These are phyloP conservation scores for Filobasidium wieringae DNA, from an alignment of 768 basidiomycete genomes.

Conservation along the genomic window DNA sequence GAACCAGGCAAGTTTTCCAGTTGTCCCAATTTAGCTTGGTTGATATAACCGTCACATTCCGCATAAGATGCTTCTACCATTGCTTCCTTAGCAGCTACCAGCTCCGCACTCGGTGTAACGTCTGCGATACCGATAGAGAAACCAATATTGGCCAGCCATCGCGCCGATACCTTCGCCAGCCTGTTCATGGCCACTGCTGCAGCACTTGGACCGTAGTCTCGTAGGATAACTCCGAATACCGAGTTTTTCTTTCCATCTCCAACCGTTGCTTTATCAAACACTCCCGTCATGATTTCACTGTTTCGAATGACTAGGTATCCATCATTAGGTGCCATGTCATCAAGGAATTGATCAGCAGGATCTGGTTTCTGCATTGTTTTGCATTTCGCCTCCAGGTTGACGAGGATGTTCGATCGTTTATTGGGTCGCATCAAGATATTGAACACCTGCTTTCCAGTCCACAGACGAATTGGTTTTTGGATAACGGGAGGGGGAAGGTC, in stretches of 20 bases:
- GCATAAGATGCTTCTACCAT: conserved; percentile 82
- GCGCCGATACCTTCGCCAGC: conserved; percentile 84
- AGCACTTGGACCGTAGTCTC: conserved; percentile 91
- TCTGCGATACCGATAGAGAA: conserved; percentile 98
- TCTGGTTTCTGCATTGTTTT: conserved; percentile 49
- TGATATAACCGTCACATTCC: conserved; percentile 73
- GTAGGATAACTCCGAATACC: conserved; percentile 91
- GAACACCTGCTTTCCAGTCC: conserved; percentile 99
- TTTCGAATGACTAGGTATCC: conserved; percentile 96
- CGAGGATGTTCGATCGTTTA: conserved; percentile 62
- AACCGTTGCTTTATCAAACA: conserved; percentile 96
- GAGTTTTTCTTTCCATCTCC: conserved; percentile 99
- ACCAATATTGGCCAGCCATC: conserved; percentile 89
- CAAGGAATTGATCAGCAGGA: conserved; percentile 44
- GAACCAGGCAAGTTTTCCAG: conserved; percentile 96
- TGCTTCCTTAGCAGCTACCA: conserved; percentile 67
- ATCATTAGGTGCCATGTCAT: conserved; percentile 87
- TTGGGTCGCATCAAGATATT: conserved; percentile 93
- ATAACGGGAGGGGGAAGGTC: conserved; percentile 92
- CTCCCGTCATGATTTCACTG: conserved; percentile 97
- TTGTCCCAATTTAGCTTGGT: conserved; percentile 77
- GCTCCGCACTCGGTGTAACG: conserved; percentile 81
- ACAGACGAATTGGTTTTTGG: conserved; percentile 79
- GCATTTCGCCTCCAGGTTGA: conserved; percentile 94
- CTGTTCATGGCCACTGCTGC: conserved; percentile 93